Percentiles rank a stretch among this genome's conserved stretches.
Evolutionary conservation across 345 rosid species (phyloP).

Genomic region (Eucalyptus curtisii): DNA sequence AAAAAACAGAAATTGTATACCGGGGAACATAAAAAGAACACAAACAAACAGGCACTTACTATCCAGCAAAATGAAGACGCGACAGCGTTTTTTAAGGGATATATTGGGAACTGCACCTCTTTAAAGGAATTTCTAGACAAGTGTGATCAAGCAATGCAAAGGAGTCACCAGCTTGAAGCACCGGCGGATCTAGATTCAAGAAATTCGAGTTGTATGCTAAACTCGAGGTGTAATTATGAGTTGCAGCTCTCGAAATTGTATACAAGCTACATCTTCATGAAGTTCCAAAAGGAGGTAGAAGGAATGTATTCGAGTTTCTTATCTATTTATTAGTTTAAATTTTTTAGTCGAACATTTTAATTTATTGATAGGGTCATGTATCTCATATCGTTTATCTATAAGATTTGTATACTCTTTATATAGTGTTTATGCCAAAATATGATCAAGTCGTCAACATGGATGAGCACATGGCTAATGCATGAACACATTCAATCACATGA

Average conservation of each 20-base stretch:
- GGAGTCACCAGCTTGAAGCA: constrained; percentile 44
- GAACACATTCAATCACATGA: too few species aligned
- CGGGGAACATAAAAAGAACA: too few species aligned
- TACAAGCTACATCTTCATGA: constrained; percentile 51
- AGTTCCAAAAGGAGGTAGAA: constrained; percentile 62
- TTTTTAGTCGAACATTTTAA: too few species aligned
- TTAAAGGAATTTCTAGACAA: constrained; percentile 55
- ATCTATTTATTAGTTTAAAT: too few species aligned
- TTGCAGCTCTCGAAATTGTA: constrained; percentile 67
- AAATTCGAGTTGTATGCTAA: constrained; percentile 24
- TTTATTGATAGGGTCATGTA: too few species aligned
- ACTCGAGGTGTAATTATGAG: constrained; percentile 51
- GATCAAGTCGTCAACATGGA: too few species aligned
- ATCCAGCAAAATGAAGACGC: constrained; percentile 28
- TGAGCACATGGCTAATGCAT: too few species aligned
- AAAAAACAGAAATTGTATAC: too few species aligned
- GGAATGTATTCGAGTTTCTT: constrained; percentile 65
- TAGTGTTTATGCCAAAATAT: too few species aligned
- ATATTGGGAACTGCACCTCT: constrained; percentile 46
- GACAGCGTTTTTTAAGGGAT: constrained; percentile 46
- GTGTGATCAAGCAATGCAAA: constrained; percentile 43
- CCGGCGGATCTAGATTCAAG: constrained; percentile 48
- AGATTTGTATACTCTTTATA: too few species aligned
- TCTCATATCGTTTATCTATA: too few species aligned
- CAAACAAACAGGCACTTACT: too few species aligned